Evolutionary conservation across 108 stramenopile genomes (phyloP).

Genomic region (Nannochloropsis salina): DNA sequence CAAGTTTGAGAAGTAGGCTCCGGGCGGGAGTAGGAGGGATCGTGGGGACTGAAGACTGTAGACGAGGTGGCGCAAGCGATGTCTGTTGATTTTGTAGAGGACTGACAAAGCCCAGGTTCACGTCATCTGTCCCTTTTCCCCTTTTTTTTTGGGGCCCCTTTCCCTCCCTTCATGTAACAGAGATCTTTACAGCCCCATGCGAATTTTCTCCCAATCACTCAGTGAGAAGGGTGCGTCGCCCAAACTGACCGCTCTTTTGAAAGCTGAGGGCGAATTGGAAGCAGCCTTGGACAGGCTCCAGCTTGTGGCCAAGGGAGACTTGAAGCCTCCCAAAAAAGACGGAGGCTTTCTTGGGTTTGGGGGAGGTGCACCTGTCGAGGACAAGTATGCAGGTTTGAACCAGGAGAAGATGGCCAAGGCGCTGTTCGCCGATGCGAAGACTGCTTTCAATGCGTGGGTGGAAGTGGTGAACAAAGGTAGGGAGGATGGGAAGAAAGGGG

Average conservation of each 20-base stretch:
- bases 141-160: background rate
- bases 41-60: too few relatives aligned
- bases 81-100: too few relatives aligned
- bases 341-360: background rate
- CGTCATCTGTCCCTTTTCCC: background rate
- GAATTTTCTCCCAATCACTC: background rate
- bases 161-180: background rate
- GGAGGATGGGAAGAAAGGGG: background rate
- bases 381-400: constrained; percentile 16
- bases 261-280: background rate
- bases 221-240: constrained; percentile 16
- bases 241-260: background rate
- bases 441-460: background rate
- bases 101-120: background rate
- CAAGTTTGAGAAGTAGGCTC: background rate
- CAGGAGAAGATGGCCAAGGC: constrained; percentile 13
- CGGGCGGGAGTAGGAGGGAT: background rate
- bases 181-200: background rate
- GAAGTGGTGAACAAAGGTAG: background rate
- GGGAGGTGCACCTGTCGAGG: background rate
- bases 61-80: too few relatives aligned
- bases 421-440: background rate
- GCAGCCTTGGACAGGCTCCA: background rate
- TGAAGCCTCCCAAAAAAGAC: constrained; percentile 6
- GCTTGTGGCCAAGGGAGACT: constrained; percentile 16